Percentiles rank a stretch among this genome's conserved stretches.
Evolutionary conservation across 768 basidiomycete genomes (phyloP).

Genomic region (Tylopilus sp.): DNA sequence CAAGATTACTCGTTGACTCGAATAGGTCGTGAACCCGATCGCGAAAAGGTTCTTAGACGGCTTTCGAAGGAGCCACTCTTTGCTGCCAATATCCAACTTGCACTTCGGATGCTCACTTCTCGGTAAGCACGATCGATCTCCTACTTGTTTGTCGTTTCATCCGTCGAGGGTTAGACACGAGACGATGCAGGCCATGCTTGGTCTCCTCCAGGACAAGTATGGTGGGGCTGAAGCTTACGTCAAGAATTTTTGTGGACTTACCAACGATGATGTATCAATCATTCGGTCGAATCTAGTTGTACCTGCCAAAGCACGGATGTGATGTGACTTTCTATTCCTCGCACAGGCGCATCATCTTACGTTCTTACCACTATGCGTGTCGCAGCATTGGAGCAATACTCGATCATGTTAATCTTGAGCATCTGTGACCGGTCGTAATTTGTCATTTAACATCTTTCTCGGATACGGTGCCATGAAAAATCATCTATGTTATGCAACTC

Average conservation of each 20-base stretch:
- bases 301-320: slow-evolving; percentile 31
- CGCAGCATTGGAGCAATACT: not conserved
- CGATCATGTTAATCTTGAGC: not conserved
- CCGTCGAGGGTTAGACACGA: slow-evolving; percentile 45
- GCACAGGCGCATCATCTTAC: not conserved
- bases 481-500: too few species aligned
- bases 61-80: slow-evolving; percentile 71
- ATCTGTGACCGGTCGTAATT: too few species aligned
- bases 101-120: slow-evolving; percentile 81
- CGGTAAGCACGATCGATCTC: slow-evolving; percentile 40
- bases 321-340: not conserved
- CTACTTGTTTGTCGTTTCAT: not conserved
- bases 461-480: too few species aligned
- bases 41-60: slow-evolving; percentile 65
- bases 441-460: too few species aligned
- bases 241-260: slow-evolving; percentile 51
- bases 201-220: slow-evolving; percentile 58
- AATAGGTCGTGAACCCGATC: slow-evolving; percentile 75
- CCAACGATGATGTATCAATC: slow-evolving; percentile 56
- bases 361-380: slow-evolving; percentile 5
- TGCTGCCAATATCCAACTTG: slow-evolving; percentile 67
- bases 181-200: slow-evolving; percentile 73
- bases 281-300: slow-evolving; percentile 58
- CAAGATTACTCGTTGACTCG: slow-evolving; percentile 76
- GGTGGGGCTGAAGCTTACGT: slow-evolving; percentile 66